Conservation (phyloP, 2,329 filamentous ascomycete species). For the Ilyonectria robusta region DNA sequence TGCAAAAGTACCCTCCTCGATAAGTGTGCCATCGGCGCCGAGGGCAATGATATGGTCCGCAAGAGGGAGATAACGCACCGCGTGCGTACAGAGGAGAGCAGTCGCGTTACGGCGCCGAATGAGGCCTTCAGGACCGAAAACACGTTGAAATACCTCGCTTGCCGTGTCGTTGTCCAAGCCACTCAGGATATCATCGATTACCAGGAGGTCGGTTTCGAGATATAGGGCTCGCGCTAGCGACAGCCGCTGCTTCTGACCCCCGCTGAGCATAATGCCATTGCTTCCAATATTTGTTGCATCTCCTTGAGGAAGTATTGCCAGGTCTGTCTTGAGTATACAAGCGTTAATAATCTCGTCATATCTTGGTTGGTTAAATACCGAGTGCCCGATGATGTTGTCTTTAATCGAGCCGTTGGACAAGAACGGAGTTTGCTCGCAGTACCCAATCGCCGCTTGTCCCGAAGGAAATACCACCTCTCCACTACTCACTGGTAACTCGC, state of each 20-base stretch:
- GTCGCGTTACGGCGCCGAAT: neutral
- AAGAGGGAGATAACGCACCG: constrained; percentile 30
- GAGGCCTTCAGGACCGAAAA: constrained; percentile 36
- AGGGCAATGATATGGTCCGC: constrained; percentile 27
- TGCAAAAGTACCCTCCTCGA: constrained; percentile 17
- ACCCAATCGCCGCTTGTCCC: constrained; percentile 39
- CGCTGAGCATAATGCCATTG: neutral
- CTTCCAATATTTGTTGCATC: neutral
- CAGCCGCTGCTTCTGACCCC: constrained; percentile 15
- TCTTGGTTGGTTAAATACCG: constrained; percentile 46
- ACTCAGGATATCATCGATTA: constrained; percentile 49
- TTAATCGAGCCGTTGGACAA: constrained; percentile 54
- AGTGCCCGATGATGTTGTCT: constrained; percentile 56
- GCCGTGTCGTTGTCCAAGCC: constrained; percentile 45
- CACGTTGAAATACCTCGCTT: constrained; percentile 34
- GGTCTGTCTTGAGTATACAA: constrained; percentile 50
- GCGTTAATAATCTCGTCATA: constrained; percentile 55
- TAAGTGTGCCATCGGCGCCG: neutral
- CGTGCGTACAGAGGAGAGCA: constrained; percentile 19
- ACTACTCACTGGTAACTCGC: neutral
- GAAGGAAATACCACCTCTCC: no score
- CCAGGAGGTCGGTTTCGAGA: constrained; percentile 36
- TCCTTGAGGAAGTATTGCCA: constrained; percentile 26
- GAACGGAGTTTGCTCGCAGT: constrained; percentile 52
- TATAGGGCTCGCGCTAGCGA: constrained; percentile 47